A percentile compares a stretch with the other conserved stretches of the same genome.
These are phyloP conservation scores for Myriosclerotinia scirpicola DNA, from an alignment of 2,329 filamentous ascomycete species.

Conservation along the genomic window DNA sequence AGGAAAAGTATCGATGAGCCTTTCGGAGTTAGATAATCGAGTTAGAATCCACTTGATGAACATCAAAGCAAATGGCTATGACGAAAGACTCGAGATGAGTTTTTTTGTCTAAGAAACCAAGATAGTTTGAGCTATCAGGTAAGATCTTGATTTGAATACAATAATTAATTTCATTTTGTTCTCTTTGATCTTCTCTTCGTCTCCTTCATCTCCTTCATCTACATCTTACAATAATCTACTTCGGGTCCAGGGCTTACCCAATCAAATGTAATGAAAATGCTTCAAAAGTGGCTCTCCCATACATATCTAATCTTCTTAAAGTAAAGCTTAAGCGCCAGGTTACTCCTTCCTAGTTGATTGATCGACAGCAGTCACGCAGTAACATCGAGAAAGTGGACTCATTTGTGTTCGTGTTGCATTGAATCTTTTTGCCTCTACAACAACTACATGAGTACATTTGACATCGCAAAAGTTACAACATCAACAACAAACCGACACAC, in stretches of 20 bases:
- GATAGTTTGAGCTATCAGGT: too few relatives aligned
- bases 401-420: slow-evolving; percentile 11
- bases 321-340: background rate
- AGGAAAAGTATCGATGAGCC: slow-evolving; percentile 1
- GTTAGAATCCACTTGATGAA: background rate
- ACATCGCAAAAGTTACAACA: background rate
- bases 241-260: background rate
- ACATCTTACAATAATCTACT: background rate
- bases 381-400: slow-evolving; percentile 12
- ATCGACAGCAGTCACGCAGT: slow-evolving; percentile 5
- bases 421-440: slow-evolving; percentile 5
- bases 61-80: background rate
- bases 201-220: background rate
- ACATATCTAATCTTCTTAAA: slow-evolving; percentile 3
- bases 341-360: background rate
- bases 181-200: background rate
- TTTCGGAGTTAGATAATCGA: background rate
- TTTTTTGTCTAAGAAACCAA: too few relatives aligned
- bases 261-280: background rate
- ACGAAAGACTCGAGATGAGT: too few relatives aligned
- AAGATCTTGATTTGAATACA: too few relatives aligned
- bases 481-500: background rate
- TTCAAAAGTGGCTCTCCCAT: background rate
- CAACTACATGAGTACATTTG: background rate
- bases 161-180: too few relatives aligned